Evolutionary conservation across 2,329 filamentous ascomycete species (phyloP).

Genomic region (Monosporascus sp.): DNA sequence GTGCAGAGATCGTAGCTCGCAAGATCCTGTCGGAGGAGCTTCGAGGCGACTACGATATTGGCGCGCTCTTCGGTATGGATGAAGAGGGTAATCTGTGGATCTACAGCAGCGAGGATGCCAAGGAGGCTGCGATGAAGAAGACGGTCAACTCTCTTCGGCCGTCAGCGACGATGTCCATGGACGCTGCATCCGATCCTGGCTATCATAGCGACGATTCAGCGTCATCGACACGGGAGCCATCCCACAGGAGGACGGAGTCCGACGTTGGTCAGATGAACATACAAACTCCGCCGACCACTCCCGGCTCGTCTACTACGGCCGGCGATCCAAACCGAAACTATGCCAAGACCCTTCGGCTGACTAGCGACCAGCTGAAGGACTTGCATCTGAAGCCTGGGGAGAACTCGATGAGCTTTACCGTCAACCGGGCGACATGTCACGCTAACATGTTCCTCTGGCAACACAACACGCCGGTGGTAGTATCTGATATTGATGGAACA

Average conservation of each 20-base stretch:
- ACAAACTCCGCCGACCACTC: constrained; percentile 65
- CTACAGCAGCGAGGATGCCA: constrained; percentile 95
- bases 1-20: constrained; percentile 87
- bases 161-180: constrained; percentile 54
- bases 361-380: constrained; percentile 89
- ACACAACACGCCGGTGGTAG: constrained; percentile 87
- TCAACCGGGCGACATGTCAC: constrained; percentile 87
- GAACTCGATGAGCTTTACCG: constrained; percentile 93
- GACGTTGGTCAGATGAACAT: constrained; percentile 51
- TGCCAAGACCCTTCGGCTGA: constrained; percentile 91
- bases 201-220: constrained; percentile 86
- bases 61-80: constrained; percentile 89
- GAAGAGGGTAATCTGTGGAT: constrained; percentile 99
- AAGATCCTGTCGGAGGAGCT: constrained; percentile 91
- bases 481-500: constrained; percentile 97
- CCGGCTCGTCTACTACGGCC: constrained; percentile 53
- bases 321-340: constrained; percentile 80
- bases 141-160: constrained; percentile 47
- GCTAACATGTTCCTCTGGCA: constrained; percentile 94
- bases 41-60: constrained; percentile 93
- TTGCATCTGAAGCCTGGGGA: constrained; percentile 78
- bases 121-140: constrained; percentile 74
- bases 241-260: constrained; percentile 63
- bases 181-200: constrained; percentile 86
- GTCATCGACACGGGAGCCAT: constrained; percentile 38